Base-by-base conservation (phyloP, 148 eudicot species). In the Mesembryanthemum crystallinum region DNA sequence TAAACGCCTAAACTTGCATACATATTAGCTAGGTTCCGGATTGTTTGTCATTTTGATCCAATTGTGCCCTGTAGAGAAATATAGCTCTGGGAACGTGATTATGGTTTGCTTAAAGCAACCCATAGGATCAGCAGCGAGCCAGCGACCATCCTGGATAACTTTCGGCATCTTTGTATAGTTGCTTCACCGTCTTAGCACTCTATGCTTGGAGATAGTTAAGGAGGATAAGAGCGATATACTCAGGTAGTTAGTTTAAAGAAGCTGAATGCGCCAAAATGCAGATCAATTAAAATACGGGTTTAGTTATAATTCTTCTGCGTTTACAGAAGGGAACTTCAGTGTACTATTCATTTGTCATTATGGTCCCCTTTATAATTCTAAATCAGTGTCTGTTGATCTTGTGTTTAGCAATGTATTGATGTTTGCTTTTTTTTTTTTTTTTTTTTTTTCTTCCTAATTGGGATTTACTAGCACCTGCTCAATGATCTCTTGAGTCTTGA, bases 1-100 rank as follows among this genome's bases (percentile, higher is more conserved):
- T 94, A 73, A 86, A 42, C 45, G 47, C 59, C 75, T 76, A 37
- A 30, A 30, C 45, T 37, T 25, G 21, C 30, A 45, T 45, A 45
- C 9, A 57, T n/a, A 32, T 68, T 58, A n/a, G n/a, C n/a, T n/a
- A 23, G 4, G 2, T 60, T 21, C 32, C 2, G 20, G 20, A 8
- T 60, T 66, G 49, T 49, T 25, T 62, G n/a, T 66, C 27, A 27
- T 68, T 24, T 45, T 29, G 27, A 20, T 57, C 18, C 59, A 69
- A 24, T 73, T 29, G 3, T 30, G n/a, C 59, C 9, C 35, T 60
- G 20, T 14, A 45, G 28, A 39, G 67, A 20, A 23, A 23, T 2
- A 15, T 23, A 72, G 71, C 21, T 67, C 21, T 12, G 14, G 30
- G n/a, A 4, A 21, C 8, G 14, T 45, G 49, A 45, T 45, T 12